These are phyloP conservation scores for Draba incana DNA, from an alignment of 345 rosid genomes.

Conservation along the genomic window DNA sequence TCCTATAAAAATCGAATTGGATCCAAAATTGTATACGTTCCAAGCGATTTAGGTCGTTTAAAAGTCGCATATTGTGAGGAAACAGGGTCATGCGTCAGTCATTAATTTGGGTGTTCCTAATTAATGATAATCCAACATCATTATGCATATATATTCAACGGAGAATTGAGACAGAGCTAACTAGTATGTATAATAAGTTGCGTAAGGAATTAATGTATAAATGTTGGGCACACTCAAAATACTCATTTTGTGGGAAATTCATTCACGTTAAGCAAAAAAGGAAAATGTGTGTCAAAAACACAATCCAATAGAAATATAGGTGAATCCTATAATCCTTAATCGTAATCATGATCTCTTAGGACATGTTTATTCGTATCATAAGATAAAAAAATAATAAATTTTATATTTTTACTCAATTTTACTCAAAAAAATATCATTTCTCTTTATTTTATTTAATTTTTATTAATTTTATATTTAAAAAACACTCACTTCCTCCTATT, in stretches of 20 bases:
- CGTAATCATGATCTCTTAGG: background rate
- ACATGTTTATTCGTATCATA: too few relatives aligned
- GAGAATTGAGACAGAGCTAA: conserved; percentile 16
- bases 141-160: conserved; percentile 3
- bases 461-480: too few relatives aligned
- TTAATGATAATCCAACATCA: conserved; percentile 16
- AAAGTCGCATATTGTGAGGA: conserved; percentile 14
- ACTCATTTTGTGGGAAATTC: conserved; percentile 11
- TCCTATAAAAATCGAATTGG: too few relatives aligned
- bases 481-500: too few relatives aligned
- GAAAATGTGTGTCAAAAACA: conserved; percentile 14
- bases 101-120: background rate
- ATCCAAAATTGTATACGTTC: background rate
- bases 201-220: conserved; percentile 5
- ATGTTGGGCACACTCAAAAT: conserved; percentile 5
- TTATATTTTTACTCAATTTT: too few relatives aligned
- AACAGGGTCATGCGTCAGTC: background rate
- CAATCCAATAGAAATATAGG: background rate
- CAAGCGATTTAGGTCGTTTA: background rate
- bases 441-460: too few relatives aligned
- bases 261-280: conserved; percentile 1
- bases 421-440: too few relatives aligned
- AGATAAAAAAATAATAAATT: too few relatives aligned
- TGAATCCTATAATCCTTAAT: conserved; percentile 10
- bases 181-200: background rate